phyloP scores from a whole-genome alignment of 1,284 basidiomycete genomes.

The Cutaneotrichosporon cutaneum region DNA sequence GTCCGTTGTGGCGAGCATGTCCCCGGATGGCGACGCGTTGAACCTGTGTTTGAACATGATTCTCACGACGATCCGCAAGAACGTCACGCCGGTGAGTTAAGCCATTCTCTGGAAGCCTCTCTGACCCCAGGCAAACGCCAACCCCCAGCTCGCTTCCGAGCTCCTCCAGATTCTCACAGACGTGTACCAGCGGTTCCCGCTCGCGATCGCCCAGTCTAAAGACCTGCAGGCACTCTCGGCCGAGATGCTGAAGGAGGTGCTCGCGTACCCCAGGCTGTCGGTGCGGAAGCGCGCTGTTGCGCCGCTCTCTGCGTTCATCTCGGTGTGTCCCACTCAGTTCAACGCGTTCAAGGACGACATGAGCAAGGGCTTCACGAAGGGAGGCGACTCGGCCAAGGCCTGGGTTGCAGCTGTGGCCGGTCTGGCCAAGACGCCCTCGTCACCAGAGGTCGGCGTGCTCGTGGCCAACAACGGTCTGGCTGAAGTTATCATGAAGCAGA shows the following conservation, averaged over 20 bases:
- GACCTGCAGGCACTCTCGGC: slow-evolving; percentile 61
- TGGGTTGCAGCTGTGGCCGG: slow-evolving; percentile 40
- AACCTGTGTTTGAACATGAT: slow-evolving; percentile 9
- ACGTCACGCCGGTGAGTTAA: slow-evolving; percentile 57
- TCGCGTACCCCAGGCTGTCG: slow-evolving; percentile 72
- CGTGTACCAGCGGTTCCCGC: slow-evolving; percentile 80
- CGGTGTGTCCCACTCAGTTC: slow-evolving; percentile 37
- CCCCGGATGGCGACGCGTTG: slow-evolving; percentile 10
- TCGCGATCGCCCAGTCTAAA: slow-evolving; percentile 61
- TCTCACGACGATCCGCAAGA: slow-evolving; percentile 57
- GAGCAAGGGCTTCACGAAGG: slow-evolving; percentile 28
- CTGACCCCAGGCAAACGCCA: slow-evolving; percentile 56
- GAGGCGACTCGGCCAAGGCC: slow-evolving; percentile 33
- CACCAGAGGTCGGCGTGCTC: slow-evolving; percentile 32
- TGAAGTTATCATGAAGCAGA: slow-evolving; percentile 33
- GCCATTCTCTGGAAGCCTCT: slow-evolving; percentile 18
- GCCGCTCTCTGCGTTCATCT: slow-evolving; percentile 58
- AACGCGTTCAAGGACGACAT: slow-evolving; percentile 32
- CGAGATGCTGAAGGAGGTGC: slow-evolving; percentile 68
- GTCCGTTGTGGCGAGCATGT: slow-evolving; percentile 84
- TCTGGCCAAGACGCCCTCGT: slow-evolving; percentile 39
- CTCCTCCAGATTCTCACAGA: slow-evolving; percentile 88
- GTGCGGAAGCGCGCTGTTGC: slow-evolving; percentile 87
- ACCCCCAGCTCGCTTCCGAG: slow-evolving; percentile 82
- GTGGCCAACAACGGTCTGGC: slow-evolving; percentile 37